Percentiles rank a stretch among this genome's conserved stretches.
These are phyloP conservation scores for Penicillium polonicum DNA, from an alignment of 2,329 filamentous ascomycete species.

Conservation along the genomic window DNA sequence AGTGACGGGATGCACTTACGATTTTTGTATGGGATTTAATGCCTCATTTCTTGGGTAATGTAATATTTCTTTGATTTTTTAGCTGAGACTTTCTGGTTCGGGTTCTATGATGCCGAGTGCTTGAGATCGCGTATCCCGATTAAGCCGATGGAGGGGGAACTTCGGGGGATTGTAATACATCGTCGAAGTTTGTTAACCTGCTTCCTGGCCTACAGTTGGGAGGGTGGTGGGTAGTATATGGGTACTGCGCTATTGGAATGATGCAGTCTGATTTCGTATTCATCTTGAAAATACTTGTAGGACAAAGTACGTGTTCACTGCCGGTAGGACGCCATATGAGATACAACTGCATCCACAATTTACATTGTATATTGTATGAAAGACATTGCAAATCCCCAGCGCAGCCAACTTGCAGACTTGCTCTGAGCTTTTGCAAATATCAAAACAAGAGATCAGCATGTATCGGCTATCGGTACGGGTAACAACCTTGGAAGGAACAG, in stretches of 20 bases:
- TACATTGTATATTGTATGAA: neutral
- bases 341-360: neutral
- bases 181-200: neutral
- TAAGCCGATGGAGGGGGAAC: slow-evolving; percentile 2
- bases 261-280: neutral
- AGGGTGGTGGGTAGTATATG: neutral
- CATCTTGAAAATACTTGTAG: neutral
- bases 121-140: slow-evolving; percentile 4
- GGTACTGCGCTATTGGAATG: neutral
- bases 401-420: neutral
- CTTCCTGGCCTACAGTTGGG: neutral
- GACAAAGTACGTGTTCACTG: neutral
- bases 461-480: neutral
- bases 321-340: neutral
- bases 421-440: slow-evolving; percentile 2
- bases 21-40: slow-evolving; percentile 2
- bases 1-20: neutral
- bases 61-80: neutral
- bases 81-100: neutral
- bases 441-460: slow-evolving; percentile 4
- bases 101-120: slow-evolving; percentile 5
- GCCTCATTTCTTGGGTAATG: slow-evolving; percentile 3
- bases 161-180: neutral
- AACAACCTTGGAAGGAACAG: neutral
- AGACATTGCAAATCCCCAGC: neutral